A percentile compares a stretch with the other conserved stretches of the same genome.
Evolutionary conservation across 2,329 filamentous ascomycete species (phyloP).

Genomic region (Hypoxylon sp.): DNA sequence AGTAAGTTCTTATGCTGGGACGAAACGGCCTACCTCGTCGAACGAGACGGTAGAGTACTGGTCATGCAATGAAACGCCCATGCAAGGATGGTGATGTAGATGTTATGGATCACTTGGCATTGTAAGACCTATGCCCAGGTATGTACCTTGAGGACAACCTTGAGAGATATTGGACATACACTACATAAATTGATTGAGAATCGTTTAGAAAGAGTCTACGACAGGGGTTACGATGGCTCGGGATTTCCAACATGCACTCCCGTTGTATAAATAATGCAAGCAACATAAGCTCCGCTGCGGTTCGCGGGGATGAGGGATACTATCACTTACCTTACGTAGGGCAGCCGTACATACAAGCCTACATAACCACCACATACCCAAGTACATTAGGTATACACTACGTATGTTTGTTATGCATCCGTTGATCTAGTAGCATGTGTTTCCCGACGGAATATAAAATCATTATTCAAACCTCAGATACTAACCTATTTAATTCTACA

Average conservation of each 20-base stretch:
- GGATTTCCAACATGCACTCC: slow-evolving; percentile 41
- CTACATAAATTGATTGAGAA: slow-evolving; percentile 37
- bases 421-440: slow-evolving; percentile 20
- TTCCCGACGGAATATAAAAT: slow-evolving; percentile 29
- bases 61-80: slow-evolving; percentile 40
- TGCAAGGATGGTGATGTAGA: slow-evolving; percentile 43
- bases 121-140: slow-evolving; percentile 35
- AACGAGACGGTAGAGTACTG: slow-evolving; percentile 24
- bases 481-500: slow-evolving; percentile 11
- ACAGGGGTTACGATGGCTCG: slow-evolving; percentile 41
- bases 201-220: slow-evolving; percentile 38
- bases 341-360: slow-evolving; percentile 27
- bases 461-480: slow-evolving; percentile 24
- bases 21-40: slow-evolving; percentile 27
- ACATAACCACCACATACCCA: not conserved
- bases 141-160: slow-evolving; percentile 37
- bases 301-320: slow-evolving; percentile 40
- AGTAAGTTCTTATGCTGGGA: slow-evolving; percentile 39
- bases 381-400: slow-evolving; percentile 1
- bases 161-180: slow-evolving; percentile 30
- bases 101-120: slow-evolving; percentile 42
- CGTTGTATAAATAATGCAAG: slow-evolving; percentile 44
- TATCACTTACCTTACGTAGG: slow-evolving; percentile 32
- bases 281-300: slow-evolving; percentile 45
- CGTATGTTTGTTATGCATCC: slow-evolving; percentile 26